phyloP scores from a whole-genome alignment of 352 stramenopile species.

The Plasmopara viticola region DNA sequence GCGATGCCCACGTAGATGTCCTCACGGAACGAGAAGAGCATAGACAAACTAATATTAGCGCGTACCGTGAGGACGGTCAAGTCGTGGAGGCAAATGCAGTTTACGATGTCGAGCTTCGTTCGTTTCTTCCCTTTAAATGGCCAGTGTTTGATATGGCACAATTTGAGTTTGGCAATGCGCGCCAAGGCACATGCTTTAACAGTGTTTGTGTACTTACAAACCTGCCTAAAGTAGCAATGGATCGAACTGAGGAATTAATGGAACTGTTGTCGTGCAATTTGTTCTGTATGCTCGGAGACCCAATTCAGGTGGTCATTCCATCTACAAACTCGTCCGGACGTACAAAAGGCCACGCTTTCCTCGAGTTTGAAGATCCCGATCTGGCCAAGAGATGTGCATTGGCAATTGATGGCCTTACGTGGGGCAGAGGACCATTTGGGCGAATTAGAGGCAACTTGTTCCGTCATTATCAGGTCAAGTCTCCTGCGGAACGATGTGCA shows the following conservation, averaged over 20 bases:
- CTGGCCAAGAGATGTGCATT: conserved; percentile 49
- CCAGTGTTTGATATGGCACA: conserved; percentile 86
- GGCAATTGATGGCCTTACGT: conserved; percentile 65
- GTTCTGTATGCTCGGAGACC: conserved; percentile 74
- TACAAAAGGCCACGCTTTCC: conserved; percentile 75
- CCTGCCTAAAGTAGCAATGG: conserved; percentile 65
- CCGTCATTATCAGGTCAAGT: conserved; percentile 74
- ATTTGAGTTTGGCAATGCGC: conserved; percentile 82
- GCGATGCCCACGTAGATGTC: conserved; percentile 56
- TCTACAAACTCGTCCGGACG: conserved; percentile 47
- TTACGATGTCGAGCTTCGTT: conserved; percentile 14
- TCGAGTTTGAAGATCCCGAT: conserved; percentile 72
- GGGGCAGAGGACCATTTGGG: conserved; percentile 52
- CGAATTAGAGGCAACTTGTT: conserved; percentile 73
- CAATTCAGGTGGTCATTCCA: conserved; percentile 78
- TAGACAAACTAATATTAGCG: conserved; percentile 3
- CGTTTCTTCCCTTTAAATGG: conserved; percentile 68
- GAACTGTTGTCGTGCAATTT: conserved; percentile 66
- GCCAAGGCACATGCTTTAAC: conserved; percentile 69
- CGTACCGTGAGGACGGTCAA: neutral
- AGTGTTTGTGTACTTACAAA: conserved; percentile 82
- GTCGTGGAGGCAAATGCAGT: neutral
- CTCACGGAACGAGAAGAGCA: conserved; percentile 13
- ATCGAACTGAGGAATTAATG: conserved; percentile 69
- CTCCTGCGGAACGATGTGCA: conserved; percentile 14